These are phyloP conservation scores for Blastobotrys illinoisensis DNA, from an alignment of 1,139 yeast species.

Conservation along the genomic window DNA sequence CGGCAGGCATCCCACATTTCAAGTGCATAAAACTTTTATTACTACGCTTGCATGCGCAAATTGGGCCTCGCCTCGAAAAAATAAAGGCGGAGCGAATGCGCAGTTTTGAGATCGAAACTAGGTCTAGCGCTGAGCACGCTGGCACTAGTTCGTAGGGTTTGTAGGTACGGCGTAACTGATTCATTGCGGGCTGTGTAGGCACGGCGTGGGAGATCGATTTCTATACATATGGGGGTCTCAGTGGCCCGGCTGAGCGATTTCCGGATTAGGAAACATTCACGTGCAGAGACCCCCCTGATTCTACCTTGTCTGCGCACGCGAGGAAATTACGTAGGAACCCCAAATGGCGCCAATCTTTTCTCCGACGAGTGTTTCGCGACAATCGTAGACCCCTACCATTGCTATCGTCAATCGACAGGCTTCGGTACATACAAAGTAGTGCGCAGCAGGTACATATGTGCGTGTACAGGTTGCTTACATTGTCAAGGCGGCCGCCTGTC, in stretches of 20 bases:
- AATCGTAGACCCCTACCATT: not conserved
- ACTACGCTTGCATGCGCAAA: no score
- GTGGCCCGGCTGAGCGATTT: not conserved
- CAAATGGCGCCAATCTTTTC: not conserved
- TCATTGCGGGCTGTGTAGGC: no score
- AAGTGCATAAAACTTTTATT: no score
- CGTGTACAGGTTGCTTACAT: not conserved
- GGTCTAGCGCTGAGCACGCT: no score
- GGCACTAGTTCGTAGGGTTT: no score
- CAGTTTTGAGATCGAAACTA: no score
- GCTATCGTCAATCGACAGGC: not conserved
- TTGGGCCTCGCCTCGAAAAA: no score
- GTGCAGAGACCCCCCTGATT: not conserved
- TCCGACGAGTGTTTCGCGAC: not conserved
- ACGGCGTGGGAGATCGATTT: not conserved
- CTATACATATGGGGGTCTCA: not conserved
- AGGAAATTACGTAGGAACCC: not conserved
- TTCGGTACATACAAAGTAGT: not conserved
- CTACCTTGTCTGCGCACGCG: not conserved
- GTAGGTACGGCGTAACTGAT: no score
- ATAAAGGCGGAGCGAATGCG: no score
- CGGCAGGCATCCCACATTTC: no score
- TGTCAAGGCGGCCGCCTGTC: not conserved
- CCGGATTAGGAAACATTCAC: not conserved
- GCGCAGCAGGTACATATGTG: not conserved